Evolutionary conservation across 495 filamentous ascomycete genomes (phyloP).

Genomic region (Hyaloscypha hepaticicola): DNA sequence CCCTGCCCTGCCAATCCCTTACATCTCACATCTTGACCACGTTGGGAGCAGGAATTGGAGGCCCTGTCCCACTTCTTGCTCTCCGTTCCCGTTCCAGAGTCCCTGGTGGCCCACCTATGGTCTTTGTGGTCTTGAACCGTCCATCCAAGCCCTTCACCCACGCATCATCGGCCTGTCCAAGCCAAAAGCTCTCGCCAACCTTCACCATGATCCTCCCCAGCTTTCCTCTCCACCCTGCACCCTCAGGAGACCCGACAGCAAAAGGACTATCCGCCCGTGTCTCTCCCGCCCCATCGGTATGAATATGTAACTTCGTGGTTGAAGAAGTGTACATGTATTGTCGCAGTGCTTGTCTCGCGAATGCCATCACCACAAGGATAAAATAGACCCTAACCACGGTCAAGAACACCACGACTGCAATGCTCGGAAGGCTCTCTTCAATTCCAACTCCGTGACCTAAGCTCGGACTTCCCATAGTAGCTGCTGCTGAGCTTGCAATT

Average conservation of each 20-base stretch:
- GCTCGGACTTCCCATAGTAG: conserved; percentile 17
- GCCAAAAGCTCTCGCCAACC: conserved; percentile 72
- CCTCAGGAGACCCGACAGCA: conserved; percentile 60
- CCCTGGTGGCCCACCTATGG: conserved; percentile 42
- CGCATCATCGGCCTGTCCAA: conserved; percentile 54
- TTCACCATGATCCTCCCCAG: conserved; percentile 71
- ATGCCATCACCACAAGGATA: conserved; percentile 74
- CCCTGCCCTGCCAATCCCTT: background rate
- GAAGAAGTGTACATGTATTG: conserved; percentile 52
- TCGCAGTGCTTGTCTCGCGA: conserved; percentile 70
- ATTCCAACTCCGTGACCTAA: conserved; percentile 45
- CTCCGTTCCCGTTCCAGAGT: conserved; percentile 65
- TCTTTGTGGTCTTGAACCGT: conserved; percentile 48
- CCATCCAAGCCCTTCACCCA: conserved; percentile 61
- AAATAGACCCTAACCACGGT: conserved; percentile 77
- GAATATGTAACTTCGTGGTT: conserved; percentile 45
- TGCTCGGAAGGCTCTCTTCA: conserved; percentile 70
- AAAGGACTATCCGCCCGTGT: conserved; percentile 69
- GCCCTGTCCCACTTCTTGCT: conserved; percentile 66
- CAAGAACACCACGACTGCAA: conserved; percentile 67
- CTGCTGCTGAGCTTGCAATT: conserved; percentile 25
- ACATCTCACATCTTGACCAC: conserved; percentile 8
- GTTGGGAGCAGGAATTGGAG: conserved; percentile 39
- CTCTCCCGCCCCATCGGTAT: conserved; percentile 42
- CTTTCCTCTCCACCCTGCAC: conserved; percentile 74